Conservation (phyloP, 768 basidiomycete genomes). For the Macrolepiota fuliginosa region DNA sequence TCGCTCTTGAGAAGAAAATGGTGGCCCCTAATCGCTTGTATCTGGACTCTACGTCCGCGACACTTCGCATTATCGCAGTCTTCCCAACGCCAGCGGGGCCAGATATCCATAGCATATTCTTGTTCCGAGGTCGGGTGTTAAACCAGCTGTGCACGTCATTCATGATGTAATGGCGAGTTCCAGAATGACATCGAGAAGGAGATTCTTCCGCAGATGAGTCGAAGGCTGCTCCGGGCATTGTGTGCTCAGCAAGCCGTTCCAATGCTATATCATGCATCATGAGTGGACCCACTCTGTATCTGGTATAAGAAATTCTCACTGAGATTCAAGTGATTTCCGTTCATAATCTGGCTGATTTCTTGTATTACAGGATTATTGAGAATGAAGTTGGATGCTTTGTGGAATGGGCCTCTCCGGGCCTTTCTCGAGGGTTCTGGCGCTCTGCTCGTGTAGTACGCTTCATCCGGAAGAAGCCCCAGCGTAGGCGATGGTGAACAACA, state of each 20-base stretch:
- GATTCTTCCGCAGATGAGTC: neutral
- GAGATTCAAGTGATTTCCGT: neutral
- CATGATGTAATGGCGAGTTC: slow-evolving; percentile 1
- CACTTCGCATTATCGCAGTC: slow-evolving; percentile 4
- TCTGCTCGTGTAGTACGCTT: neutral
- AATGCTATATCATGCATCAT: neutral
- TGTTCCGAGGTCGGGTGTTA: neutral
- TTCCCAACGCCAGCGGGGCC: slow-evolving; percentile 9
- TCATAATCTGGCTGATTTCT: neutral
- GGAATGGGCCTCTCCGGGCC: neutral
- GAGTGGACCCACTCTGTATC: neutral
- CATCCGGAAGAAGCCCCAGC: neutral
- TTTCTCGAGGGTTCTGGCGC: neutral
- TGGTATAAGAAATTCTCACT: neutral
- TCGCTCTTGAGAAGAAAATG: slow-evolving; percentile 1
- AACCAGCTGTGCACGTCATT: neutral
- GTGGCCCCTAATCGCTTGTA: neutral
- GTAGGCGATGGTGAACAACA: neutral
- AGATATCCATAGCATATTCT: neutral
- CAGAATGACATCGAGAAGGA: slow-evolving; percentile 1
- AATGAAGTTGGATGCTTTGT: neutral
- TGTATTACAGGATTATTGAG: neutral
- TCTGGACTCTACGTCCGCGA: neutral
- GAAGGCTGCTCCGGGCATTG: neutral
- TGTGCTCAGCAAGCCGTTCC: neutral